Percentiles rank a stretch among this genome's conserved stretches.
These are phyloP conservation scores for Trametes pubescens DNA, from an alignment of 1,284 basidiomycete species.

Conservation along the genomic window DNA sequence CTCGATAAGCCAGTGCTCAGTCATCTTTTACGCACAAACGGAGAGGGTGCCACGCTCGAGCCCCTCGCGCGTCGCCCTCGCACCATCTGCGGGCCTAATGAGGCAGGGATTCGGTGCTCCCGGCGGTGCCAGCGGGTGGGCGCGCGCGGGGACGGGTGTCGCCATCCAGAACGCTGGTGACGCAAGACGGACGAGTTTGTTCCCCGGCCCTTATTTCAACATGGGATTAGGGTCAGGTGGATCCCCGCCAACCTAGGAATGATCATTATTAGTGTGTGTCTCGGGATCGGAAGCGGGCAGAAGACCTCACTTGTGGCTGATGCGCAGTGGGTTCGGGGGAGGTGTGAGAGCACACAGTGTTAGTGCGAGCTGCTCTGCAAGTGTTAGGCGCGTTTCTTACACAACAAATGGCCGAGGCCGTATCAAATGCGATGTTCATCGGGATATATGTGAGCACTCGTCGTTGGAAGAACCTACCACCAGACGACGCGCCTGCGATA, in stretches of 20 bases:
- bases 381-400: not conserved
- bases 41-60: slow-evolving; percentile 11
- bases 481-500: no score
- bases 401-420: not conserved
- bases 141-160: slow-evolving; percentile 13
- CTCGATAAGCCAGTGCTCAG: slow-evolving; percentile 18
- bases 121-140: not conserved
- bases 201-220: slow-evolving; percentile 7
- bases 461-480: no score
- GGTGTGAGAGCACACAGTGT: not conserved
- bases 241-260: not conserved
- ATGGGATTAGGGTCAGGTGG: slow-evolving; percentile 8
- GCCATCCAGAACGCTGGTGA: slow-evolving; percentile 25
- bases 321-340: not conserved
- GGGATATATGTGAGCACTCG: no score
- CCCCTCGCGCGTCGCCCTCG: slow-evolving; percentile 10
- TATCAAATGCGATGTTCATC: no score
- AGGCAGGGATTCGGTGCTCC: slow-evolving; percentile 16
- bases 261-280: not conserved
- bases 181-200: slow-evolving; percentile 17
- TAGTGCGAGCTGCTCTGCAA: not conserved
- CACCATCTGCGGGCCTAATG: slow-evolving; percentile 24
- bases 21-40: slow-evolving; percentile 3
- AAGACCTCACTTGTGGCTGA: not conserved
- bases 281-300: not conserved